Evolutionary conservation across 768 basidiomycete genomes (phyloP), one percentile per base, ranked within the genome.

Genomic region (Udeniomyces megalosporus): DNA sequence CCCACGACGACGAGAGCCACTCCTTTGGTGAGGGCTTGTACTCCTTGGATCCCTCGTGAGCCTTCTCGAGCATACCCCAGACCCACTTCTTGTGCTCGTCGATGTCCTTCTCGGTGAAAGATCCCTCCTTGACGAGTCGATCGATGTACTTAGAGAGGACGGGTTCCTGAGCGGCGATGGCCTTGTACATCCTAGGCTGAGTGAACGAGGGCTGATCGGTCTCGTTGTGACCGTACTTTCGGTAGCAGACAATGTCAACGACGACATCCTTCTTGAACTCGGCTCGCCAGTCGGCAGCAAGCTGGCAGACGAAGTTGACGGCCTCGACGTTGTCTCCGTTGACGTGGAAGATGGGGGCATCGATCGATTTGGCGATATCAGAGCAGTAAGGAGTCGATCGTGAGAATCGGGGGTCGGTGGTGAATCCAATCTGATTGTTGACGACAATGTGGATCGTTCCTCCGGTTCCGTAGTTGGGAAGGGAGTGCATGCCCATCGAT

Each of bases 41-140:
- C 72, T 96, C 89, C 77, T 96, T 95, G 14, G 88, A 80, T 10
- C 81, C 89, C n/a, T 80, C 82, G n/a, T 86, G 83, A 8, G 95
- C 90, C 75, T 85, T 92, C 76, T 99, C 95, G 61, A 99, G 79
- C 88, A 92, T 93, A 35, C 90, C 89, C 91, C 90, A 95, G 3
- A 99, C 95, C 95, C 95, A 99, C 69, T 85, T 87, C 79, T 89
- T 90, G 79, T 97, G 95, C 71, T 96, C 92, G 72, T 93, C 91
- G 57, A 96, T 88, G 70, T 97, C 92, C 75, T 85, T 84, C 74
- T 89, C 85, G 34, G 90, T 92, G 74, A 99, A 99, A 1, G 92
- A 90, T 29, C 85, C 85, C 60, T 95, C 88, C 57, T 83, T 84
- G 69, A 88, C 80, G 54, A 99, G 78, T 77, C 86, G 85, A 71